Percentiles rank a stretch among this genome's conserved stretches.
Conservation (phyloP, 2,329 filamentous ascomycete species). For the Hawksworthiomyces lignivorus region DNA sequence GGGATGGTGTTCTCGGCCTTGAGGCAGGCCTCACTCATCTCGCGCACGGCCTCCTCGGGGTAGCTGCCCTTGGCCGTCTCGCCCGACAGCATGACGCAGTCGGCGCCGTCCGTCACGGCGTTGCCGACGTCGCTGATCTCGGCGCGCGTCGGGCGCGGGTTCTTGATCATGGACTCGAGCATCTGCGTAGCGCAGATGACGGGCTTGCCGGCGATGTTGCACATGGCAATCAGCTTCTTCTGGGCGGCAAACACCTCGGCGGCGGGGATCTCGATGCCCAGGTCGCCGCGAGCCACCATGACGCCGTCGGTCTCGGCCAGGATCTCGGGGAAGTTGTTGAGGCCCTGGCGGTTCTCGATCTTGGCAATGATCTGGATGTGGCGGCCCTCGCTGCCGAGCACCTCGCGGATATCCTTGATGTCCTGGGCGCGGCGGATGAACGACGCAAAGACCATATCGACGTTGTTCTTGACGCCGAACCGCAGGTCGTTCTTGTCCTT, state of each 20-base stretch:
- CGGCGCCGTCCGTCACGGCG: slow-evolving; percentile 91
- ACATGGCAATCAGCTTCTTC: slow-evolving; percentile 99
- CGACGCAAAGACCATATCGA: slow-evolving; percentile 98
- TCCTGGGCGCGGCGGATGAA: slow-evolving; percentile 95
- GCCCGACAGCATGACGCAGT: slow-evolving; percentile 99
- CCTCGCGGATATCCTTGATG: slow-evolving; percentile 83
- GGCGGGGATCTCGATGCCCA: slow-evolving; percentile 97
- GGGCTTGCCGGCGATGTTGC: slow-evolving; percentile 97
- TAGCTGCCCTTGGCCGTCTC: slow-evolving; percentile 98
- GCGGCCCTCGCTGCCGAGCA: slow-evolving; percentile 85
- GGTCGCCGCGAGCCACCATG: slow-evolving; percentile 98
- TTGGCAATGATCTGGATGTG: slow-evolving; percentile 99
- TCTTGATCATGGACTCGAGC: slow-evolving; percentile 99
- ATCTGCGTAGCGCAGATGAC: slow-evolving; percentile 99
- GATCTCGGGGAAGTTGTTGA: slow-evolving; percentile 99
- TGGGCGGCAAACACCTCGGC: slow-evolving; percentile 98
- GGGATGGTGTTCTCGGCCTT: slow-evolving; percentile 96
- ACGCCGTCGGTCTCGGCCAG: slow-evolving; percentile 94
- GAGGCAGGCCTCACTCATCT: slow-evolving; percentile 98
- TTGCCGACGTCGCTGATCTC: slow-evolving; percentile 99
- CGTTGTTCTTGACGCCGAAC: slow-evolving; percentile 97
- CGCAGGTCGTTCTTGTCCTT: slow-evolving; percentile 92
- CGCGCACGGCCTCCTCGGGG: slow-evolving; percentile 80
- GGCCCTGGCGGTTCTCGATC: slow-evolving; percentile 99
- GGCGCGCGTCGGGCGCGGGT: slow-evolving; percentile 93